Conservation (phyloP, 345 rosid genomes). For the Populus pruinosa region DNA sequence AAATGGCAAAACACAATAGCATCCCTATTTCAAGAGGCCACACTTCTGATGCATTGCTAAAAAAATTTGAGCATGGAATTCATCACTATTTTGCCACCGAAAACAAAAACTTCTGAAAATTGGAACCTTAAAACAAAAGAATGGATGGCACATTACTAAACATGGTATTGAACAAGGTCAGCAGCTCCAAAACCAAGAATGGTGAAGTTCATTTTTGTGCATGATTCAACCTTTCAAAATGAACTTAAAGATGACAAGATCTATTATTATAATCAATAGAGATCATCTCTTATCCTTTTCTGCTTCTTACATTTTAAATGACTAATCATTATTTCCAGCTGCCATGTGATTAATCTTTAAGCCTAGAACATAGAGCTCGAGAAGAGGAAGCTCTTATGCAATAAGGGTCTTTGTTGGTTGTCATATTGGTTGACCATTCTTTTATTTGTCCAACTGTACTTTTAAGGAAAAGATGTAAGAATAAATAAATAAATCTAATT, state of each 20-base stretch:
- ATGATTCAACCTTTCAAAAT: too few species aligned
- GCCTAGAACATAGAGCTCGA: not conserved
- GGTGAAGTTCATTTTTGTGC: not conserved
- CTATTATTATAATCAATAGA: not conserved
- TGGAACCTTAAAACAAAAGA: not conserved
- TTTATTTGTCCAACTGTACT: too few species aligned
- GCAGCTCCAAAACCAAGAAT: not conserved
- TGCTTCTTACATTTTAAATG: not conserved
- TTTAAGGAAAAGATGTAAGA: not conserved
- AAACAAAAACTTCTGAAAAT: not conserved
- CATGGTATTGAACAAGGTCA: not conserved
- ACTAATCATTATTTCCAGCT: not conserved
- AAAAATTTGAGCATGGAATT: not conserved
- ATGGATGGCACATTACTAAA: not conserved
- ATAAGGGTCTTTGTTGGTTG: not conserved
- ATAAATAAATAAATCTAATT: too few species aligned
- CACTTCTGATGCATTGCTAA: not conserved
- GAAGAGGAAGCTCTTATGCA: not conserved
- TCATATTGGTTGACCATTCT: not conserved
- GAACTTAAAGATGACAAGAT: not conserved
- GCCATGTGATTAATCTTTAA: not conserved
- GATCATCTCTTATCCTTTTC: not conserved
- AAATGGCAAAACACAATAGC: not conserved
- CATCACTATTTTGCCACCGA: not conserved
- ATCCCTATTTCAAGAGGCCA: not conserved